Conservation (phyloP, 768 basidiomycete species). For the Cyathus striatus region DNA sequence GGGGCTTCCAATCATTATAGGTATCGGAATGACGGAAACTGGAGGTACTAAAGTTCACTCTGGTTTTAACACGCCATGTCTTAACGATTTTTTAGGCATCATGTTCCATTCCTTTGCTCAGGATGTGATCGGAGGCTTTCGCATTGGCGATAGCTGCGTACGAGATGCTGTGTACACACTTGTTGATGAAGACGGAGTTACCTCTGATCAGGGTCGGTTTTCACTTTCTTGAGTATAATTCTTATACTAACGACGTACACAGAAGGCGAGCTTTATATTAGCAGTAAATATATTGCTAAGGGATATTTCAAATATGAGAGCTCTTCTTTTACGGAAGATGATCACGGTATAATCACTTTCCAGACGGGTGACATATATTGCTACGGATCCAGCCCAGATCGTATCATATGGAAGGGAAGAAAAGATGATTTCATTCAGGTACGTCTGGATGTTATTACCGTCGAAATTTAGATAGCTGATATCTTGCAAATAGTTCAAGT, state of each 20-base stretch:
- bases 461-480: not conserved
- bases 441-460: not conserved
- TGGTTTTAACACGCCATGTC: not conserved
- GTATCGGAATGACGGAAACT: conserved; percentile 30
- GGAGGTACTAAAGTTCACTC: conserved; percentile 15
- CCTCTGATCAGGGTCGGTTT: conserved; percentile 11
- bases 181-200: conserved; percentile 16
- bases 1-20: conserved; percentile 19
- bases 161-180: conserved; percentile 9
- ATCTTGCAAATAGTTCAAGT: conserved; percentile 17
- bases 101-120: conserved; percentile 21
- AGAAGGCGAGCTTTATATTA: conserved; percentile 25
- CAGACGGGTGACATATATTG: conserved; percentile 28
- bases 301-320: conserved; percentile 23
- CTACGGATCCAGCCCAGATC: conserved; percentile 11
- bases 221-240: not conserved
- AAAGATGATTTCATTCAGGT: conserved; percentile 29
- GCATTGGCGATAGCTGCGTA: conserved; percentile 15
- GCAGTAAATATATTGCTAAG: conserved; percentile 17
- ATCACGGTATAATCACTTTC: conserved; percentile 22
- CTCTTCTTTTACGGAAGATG: conserved; percentile 16
- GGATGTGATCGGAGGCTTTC: conserved; percentile 16
- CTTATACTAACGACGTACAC: not conserved
- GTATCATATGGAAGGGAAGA: conserved; percentile 24
- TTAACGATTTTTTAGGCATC: conserved; percentile 12